These are phyloP conservation scores for Syzygium aromaticum DNA, from an alignment of 345 rosid genomes.

Conservation along the genomic window DNA sequence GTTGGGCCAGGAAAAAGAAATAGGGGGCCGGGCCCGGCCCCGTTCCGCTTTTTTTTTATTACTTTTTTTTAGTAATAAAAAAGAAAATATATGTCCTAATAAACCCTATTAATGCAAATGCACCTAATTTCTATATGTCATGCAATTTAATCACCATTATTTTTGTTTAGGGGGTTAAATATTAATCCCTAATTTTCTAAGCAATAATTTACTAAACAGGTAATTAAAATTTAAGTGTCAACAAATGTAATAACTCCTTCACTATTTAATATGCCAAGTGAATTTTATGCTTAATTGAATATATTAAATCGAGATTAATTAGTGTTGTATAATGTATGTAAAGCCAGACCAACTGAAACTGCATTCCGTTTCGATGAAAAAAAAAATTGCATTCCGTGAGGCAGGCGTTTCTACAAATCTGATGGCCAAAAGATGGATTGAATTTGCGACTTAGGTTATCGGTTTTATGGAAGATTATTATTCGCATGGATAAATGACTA, in stretches of 20 bases:
- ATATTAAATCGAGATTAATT: neutral
- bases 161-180: no score
- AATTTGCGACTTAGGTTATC: neutral
- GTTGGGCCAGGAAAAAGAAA: no score
- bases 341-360: neutral
- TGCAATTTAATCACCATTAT: no score
- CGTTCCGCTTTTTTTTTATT: no score
- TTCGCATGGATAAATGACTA: neutral
- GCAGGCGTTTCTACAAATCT: neutral
- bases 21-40: no score
- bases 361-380: neutral
- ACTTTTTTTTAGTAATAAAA: no score
- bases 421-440: neutral
- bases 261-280: neutral
- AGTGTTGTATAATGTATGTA: neutral
- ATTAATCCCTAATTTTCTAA: no score
- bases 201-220: no score
- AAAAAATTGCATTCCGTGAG: neutral
- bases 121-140: no score
- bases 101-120: no score
- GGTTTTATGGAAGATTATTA: neutral
- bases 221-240: no score
- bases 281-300: neutral
- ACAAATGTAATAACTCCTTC: neutral
- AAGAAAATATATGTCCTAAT: no score